Percentiles rank a stretch among this genome's conserved stretches.
Evolutionary conservation across 257 asterid species (phyloP).

Genomic region (Petunia secreta): DNA sequence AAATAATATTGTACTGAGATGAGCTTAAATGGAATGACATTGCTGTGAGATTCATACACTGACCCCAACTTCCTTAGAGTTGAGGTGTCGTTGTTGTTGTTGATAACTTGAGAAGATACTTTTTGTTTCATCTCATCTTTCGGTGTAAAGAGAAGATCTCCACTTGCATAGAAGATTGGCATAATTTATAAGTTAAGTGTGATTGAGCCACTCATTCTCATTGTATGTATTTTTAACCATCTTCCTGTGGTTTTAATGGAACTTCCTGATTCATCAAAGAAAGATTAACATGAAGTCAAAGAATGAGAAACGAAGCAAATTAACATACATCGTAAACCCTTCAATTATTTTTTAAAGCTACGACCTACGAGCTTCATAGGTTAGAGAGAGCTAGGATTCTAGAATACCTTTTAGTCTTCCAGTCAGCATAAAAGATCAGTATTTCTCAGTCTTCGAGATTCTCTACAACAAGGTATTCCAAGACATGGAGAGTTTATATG

Average conservation of each 20-base stretch:
- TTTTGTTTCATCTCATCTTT: slow-evolving; percentile 10
- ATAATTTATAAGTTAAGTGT: not conserved
- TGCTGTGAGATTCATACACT: no score
- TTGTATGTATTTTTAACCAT: not conserved
- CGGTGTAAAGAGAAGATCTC: slow-evolving; percentile 1
- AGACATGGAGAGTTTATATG: not conserved
- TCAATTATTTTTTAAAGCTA: not conserved
- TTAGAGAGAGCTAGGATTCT: slow-evolving; percentile 3
- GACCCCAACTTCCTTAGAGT: no score
- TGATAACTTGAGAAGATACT: no score
- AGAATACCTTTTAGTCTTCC: slow-evolving; percentile 14
- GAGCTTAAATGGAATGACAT: no score
- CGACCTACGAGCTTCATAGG: slow-evolving; percentile 8
- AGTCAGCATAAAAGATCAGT: not conserved
- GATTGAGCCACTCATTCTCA: slow-evolving; percentile 20
- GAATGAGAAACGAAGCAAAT: not conserved
- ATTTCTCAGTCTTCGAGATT: slow-evolving; percentile 2
- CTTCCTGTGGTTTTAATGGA: not conserved
- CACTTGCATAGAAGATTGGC: not conserved
- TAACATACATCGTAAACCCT: not conserved
- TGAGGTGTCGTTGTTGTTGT: no score
- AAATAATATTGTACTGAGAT: no score
- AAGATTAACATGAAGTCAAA: not conserved
- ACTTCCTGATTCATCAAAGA: not conserved
- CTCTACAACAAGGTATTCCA: slow-evolving; percentile 4